Base-by-base conservation (phyloP, 805 yeast species). In the Maudiozyma saulgeensis region DNA sequence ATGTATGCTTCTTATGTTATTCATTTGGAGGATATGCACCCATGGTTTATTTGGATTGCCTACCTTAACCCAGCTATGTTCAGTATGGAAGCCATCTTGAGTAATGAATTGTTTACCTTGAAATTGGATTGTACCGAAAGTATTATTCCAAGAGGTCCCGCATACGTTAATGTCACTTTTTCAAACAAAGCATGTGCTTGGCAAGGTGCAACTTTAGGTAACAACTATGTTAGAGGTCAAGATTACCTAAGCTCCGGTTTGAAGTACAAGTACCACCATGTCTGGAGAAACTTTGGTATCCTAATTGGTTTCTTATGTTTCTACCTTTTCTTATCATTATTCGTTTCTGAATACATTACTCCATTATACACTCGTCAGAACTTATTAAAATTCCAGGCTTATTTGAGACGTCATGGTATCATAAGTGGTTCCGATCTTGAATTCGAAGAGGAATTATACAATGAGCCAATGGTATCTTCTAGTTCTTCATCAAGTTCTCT, bases 281-380 rank as follows among this genome's bases (percentile, higher is more conserved):
- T 77, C 52, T 86, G 95, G 95, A 78, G 95, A 70, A 83, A 86
- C 62, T 72, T 82, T 49, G 95, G 87, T 58, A 78, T 82, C 55
- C 55, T 76, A 49, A 59, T 79, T 55, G 87, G 73, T 6, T 80
- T 73, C 59, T 64, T 71, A 51, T 52, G 72, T 4, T 74, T 70
- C 53, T 72, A 68, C 55, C 46, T 64, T 19, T 48, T 50, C 41
- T 47, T 60, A 41, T 60, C 68, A 43, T 49, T 63, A 25, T 32
- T 64, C 13, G 67, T 63, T 5, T 56, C 70, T 19, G 70, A 70
- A 52, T 59, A 53, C 45, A 45, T 67, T 6, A 58, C 59, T 23
- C 68, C 68, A 18, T 39, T 54, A 37, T 60, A 53, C 44, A 55
- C 55, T 5, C 49, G 49, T 28, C 55, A 53, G 35, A 56, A 54